Conservation (phyloP, 305 asterid species). For the Fraxinus baroniana region DNA sequence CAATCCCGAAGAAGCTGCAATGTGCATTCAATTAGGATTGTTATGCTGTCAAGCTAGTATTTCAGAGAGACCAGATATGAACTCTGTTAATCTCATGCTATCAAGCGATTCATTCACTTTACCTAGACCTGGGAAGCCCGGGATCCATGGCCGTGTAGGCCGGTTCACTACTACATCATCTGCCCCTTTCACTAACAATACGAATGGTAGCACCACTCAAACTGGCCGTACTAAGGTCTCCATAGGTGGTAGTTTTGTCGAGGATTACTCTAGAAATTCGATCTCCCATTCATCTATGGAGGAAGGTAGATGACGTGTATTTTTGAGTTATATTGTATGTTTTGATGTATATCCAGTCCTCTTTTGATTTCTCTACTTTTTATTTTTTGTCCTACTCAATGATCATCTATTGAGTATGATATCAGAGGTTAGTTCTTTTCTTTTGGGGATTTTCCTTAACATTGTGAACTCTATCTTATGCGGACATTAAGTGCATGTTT, state of each 20-base stretch:
- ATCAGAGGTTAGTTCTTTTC: neutral
- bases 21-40: conserved; percentile 69
- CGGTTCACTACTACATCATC: conserved; percentile 47
- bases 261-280: conserved; percentile 72
- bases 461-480: neutral
- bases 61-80: conserved; percentile 76
- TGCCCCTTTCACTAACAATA: conserved; percentile 41
- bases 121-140: conserved; percentile 74
- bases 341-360: neutral
- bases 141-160: conserved; percentile 62
- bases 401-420: neutral
- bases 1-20: conserved; percentile 48
- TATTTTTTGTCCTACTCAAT: neutral
- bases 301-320: conserved; percentile 58
- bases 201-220: conserved; percentile 36
- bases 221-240: conserved; percentile 43
- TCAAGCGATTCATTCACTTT: conserved; percentile 62
- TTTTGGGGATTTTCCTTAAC: neutral
- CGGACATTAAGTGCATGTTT: neutral
- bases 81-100: conserved; percentile 51
- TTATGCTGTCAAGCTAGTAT: conserved; percentile 77
- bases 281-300: conserved; percentile 69
- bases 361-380: neutral
- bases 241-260: conserved; percentile 31
- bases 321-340: neutral